Conservation (phyloP, 148 eudicot species). For the Tetragonia tetragonoides region DNA sequence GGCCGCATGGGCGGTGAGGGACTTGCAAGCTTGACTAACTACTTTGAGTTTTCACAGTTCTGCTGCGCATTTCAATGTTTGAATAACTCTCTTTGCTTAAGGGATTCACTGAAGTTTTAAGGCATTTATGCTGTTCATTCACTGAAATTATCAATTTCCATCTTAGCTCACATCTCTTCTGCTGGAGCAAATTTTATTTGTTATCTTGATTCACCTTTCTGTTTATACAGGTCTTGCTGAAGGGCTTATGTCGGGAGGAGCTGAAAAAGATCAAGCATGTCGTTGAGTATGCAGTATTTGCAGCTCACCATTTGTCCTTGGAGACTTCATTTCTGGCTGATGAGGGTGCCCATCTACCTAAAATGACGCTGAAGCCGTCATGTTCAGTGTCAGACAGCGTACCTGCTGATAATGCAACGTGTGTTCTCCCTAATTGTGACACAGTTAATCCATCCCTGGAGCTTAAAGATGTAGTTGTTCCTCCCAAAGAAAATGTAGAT, state of each 20-base stretch:
- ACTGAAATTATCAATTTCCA: neutral
- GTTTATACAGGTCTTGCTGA: slow-evolving; percentile 63
- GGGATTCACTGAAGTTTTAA: neutral
- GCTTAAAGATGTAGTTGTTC: slow-evolving; percentile 19
- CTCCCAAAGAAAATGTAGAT: slow-evolving; percentile 29
- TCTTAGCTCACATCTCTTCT: neutral
- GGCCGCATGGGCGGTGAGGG: neutral
- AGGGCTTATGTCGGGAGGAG: slow-evolving; percentile 74
- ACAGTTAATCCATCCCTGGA: slow-evolving; percentile 18
- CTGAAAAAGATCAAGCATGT: slow-evolving; percentile 85
- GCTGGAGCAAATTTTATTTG: neutral
- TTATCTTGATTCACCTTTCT: neutral
- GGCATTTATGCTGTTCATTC: neutral
- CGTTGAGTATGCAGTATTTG: slow-evolving; percentile 83
- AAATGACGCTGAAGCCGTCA: slow-evolving; percentile 37
- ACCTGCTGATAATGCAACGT: slow-evolving; percentile 33
- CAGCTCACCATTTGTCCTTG: slow-evolving; percentile 89
- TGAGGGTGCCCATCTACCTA: slow-evolving; percentile 96
- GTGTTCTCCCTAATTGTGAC: slow-evolving; percentile 30
- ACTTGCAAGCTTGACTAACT: neutral
- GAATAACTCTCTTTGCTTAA: neutral
- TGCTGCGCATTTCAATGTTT: neutral
- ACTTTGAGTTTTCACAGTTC: neutral
- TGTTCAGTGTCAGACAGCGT: slow-evolving; percentile 31
- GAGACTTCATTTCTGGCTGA: slow-evolving; percentile 95